phyloP scores from a whole-genome alignment of 1,284 basidiomycete species.

The Coniophora puteana region DNA sequence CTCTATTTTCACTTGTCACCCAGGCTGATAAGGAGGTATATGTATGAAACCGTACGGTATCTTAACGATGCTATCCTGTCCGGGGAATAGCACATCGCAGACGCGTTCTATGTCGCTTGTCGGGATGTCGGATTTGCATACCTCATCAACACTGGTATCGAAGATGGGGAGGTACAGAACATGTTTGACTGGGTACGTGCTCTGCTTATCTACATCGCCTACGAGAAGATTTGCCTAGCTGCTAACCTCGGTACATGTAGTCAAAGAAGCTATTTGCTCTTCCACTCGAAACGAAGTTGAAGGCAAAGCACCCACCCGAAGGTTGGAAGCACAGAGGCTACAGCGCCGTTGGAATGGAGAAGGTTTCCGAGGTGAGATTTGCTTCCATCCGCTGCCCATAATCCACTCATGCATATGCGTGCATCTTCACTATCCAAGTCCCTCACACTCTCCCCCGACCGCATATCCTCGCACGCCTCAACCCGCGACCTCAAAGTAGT shows the following conservation, averaged over 20 bases:
- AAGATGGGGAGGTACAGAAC: constrained; percentile 26
- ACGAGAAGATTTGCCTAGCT: constrained; percentile 7
- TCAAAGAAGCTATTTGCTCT: constrained; percentile 27
- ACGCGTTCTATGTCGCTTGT: constrained; percentile 12
- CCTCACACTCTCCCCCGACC: too few relatives aligned
- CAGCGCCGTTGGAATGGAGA: constrained; percentile 12
- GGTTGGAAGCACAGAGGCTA: constrained; percentile 25
- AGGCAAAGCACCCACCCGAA: constrained; percentile 31
- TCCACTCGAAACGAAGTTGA: constrained; percentile 31
- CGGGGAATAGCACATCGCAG: too few relatives aligned
- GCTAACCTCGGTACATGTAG: background rate
- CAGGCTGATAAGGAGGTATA: too few relatives aligned
- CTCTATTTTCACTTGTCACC: too few relatives aligned
- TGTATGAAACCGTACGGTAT: too few relatives aligned
- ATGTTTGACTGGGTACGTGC: constrained; percentile 29
- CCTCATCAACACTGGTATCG: constrained; percentile 32
- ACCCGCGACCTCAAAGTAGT: too few relatives aligned
- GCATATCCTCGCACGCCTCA: constrained; percentile 3
- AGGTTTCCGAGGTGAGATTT: constrained; percentile 10
- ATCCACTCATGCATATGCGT: background rate
- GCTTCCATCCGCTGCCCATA: too few relatives aligned
- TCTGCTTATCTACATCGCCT: too few relatives aligned
- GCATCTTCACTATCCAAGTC: constrained; percentile 3
- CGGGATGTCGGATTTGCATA: constrained; percentile 31
- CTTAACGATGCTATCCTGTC: too few relatives aligned